These are phyloP conservation scores for Zygotorulaspora florentina DNA, from an alignment of 805 yeast species.

Conservation along the genomic window DNA sequence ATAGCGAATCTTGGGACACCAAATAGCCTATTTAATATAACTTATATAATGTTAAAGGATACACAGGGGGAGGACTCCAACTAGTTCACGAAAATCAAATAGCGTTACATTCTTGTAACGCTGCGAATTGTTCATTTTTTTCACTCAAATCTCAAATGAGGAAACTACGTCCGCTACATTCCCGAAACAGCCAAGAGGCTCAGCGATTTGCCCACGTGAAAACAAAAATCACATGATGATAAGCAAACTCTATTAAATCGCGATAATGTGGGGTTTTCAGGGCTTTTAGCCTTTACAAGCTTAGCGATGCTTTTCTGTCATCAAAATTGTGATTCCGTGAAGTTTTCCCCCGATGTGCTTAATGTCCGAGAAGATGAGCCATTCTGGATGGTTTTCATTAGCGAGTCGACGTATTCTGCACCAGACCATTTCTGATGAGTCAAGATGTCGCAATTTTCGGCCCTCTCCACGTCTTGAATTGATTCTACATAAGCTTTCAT, in stretches of 20 bases:
- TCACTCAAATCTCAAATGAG: too few species aligned
- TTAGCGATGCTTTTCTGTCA: neutral
- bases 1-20: too few species aligned
- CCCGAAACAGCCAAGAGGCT: too few species aligned
- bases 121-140: too few species aligned
- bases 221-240: neutral
- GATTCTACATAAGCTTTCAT: conserved; percentile 56
- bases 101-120: too few species aligned
- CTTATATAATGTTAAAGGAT: too few species aligned
- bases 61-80: too few species aligned
- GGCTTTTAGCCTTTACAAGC: neutral
- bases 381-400: conserved; percentile 40
- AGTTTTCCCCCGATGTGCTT: conserved; percentile 41
- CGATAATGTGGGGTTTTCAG: neutral
- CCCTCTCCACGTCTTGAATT: conserved; percentile 47
- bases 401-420: conserved; percentile 48
- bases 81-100: too few species aligned
- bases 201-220: neutral
- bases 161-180: too few species aligned
- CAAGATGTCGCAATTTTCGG: conserved; percentile 46
- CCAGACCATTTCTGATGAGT: conserved; percentile 65
- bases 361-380: conserved; percentile 42
- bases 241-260: neutral
- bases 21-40: too few species aligned
- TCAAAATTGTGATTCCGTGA: conserved; percentile 38